Evolutionary conservation across 2,329 filamentous ascomycete species (phyloP), one percentile per base, ranked within the genome.

Genomic region (Exserohilum turcica): DNA sequence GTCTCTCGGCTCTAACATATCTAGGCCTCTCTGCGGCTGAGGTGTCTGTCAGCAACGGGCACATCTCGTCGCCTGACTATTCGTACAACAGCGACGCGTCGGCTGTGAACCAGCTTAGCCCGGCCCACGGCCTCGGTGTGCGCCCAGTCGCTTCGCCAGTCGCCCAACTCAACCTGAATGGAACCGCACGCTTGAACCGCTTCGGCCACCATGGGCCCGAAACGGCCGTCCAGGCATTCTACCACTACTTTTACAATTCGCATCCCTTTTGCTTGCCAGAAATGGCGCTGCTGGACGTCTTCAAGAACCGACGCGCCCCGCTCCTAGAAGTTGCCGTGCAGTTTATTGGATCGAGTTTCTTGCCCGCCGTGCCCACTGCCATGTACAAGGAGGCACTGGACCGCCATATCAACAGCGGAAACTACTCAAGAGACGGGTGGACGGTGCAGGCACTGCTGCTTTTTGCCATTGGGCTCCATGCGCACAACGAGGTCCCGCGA

Each of bases 391-490:
- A 76, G 18, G 71, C 71, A 0, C 40, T 76, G 31, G 63, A 71
- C 19, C 66, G 65, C 24, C 49, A 66, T 9, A 66, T 76, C 38
- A 54, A 67, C 44, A 71, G 61, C 38, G 67, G 67, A 15, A 67
- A 64, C 35, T 68, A 67, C 28, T 51, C 67, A 27, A 67, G 68
- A 52, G 73, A 76, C 47, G 70, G 68, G 0, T 90, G 85, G 67
- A 77, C 87, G 3, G 85, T 95, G 0, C 92, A 96, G 75, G 86
- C 90, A 3, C 80, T 94, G 69, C 76, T 96, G 38, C 79, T 96
- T 3, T 83, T 91, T 48, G 82, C 91, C 18, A 86, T 96, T 57
- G 87, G 86, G 0, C 79, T 96, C 6, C 90, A 96, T 68, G 90
- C 90, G 5, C 86, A 84, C 59, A 88, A 88, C 65, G 83, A 92